These are phyloP conservation scores for Phragmites australis DNA, from an alignment of 176 grass and related monocot species.

Conservation along the genomic window DNA sequence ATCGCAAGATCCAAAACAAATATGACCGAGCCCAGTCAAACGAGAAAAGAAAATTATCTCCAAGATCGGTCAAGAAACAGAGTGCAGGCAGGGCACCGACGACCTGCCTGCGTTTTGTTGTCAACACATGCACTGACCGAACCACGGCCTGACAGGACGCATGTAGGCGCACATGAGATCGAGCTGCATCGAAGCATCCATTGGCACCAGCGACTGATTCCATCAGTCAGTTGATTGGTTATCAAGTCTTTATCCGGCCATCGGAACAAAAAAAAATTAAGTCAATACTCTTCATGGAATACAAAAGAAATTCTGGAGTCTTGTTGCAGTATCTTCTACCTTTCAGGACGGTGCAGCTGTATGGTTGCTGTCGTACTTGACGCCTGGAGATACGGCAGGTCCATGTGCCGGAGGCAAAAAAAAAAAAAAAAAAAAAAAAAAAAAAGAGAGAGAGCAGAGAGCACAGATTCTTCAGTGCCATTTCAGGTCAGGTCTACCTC, in stretches of 20 bases:
- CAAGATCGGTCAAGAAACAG: constrained; percentile 23
- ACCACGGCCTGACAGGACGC: constrained; percentile 40
- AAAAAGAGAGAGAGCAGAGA: not conserved
- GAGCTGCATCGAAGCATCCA: constrained; percentile 34
- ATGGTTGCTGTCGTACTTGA: constrained; percentile 25
- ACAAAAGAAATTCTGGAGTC: not conserved
- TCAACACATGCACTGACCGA: constrained; percentile 51
- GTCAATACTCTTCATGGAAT: not conserved
- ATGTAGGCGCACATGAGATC: constrained; percentile 70
- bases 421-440: no score
- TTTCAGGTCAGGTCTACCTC: constrained; percentile 1
- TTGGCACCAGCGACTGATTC: not conserved
- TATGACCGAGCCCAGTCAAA: constrained; percentile 34
- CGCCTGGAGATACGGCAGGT: constrained; percentile 34
- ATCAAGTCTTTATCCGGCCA: constrained; percentile 23
- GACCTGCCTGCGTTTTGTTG: constrained; percentile 24
- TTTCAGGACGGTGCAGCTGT: constrained; percentile 18
- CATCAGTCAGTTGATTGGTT: constrained; percentile 2
- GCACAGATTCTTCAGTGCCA: not conserved
- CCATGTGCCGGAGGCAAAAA: not conserved
- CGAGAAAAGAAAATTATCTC: not conserved
- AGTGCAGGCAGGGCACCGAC: constrained; percentile 24
- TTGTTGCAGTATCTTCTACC: not conserved
- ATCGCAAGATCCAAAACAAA: constrained; percentile 21
- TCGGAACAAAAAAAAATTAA: not conserved